phyloP scores from a whole-genome alignment of 352 stramenopile genomes.

The Phytophthora idaei region DNA sequence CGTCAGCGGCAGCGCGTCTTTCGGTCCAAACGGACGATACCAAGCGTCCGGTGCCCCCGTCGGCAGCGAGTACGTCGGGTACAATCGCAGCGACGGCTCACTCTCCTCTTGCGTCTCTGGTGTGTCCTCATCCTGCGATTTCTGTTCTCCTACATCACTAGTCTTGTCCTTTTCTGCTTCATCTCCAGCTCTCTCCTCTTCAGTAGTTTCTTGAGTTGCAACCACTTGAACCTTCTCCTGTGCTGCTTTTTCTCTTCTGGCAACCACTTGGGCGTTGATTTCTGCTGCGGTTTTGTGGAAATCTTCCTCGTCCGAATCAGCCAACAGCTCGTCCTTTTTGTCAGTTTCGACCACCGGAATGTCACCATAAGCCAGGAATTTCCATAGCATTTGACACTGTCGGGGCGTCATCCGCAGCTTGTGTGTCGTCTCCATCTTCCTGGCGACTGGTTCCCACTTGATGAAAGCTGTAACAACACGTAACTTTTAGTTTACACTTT shows the following conservation, averaged over 20 bases:
- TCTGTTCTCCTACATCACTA: not conserved
- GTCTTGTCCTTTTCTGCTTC: conserved; percentile 1
- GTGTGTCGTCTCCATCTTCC: conserved; percentile 46
- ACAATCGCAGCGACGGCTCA: conserved; percentile 30
- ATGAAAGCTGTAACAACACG: conserved; percentile 37
- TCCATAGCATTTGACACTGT: conserved; percentile 72
- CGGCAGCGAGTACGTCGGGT: conserved; percentile 56
- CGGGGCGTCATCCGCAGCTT: conserved; percentile 36
- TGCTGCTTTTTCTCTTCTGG: not conserved
- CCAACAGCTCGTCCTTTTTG: conserved; percentile 31
- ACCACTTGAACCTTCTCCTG: not conserved
- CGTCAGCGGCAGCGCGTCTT: conserved; percentile 50
- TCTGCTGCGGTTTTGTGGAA: conserved; percentile 36
- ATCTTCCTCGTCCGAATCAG: conserved; percentile 61
- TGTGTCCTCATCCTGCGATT: conserved; percentile 4
- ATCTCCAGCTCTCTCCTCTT: conserved; percentile 3
- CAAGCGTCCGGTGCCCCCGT: conserved; percentile 40
- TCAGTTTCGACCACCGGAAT: conserved; percentile 3
- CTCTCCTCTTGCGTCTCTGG: conserved; percentile 4
- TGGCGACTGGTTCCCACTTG: conserved; percentile 51
- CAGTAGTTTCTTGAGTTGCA: not conserved
- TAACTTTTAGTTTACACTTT: conserved; percentile 10
- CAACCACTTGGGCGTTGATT: conserved; percentile 31
- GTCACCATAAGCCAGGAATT: conserved; percentile 74
- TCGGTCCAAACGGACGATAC: conserved; percentile 48